Evolutionary conservation across 2,329 filamentous ascomycete genomes (phyloP).

Genomic region (Nigrospora sphaerica): DNA sequence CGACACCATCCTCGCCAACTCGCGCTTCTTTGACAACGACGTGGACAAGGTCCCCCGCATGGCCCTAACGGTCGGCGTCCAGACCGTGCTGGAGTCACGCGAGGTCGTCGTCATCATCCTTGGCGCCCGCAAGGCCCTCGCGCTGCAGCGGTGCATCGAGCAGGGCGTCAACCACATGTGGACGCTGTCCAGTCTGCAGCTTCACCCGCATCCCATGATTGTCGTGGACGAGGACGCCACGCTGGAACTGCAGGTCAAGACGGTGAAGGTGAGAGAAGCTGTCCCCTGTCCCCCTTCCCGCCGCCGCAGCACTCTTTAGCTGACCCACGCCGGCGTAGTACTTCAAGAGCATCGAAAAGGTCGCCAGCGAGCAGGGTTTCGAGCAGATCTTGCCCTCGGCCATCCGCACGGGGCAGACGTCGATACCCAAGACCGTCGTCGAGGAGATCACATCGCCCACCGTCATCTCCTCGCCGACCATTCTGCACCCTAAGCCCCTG

Average conservation of each 20-base stretch:
- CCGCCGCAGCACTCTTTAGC: background rate
- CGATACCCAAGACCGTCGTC: constrained; percentile 28
- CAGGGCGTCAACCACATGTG: constrained; percentile 85
- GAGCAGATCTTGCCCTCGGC: constrained; percentile 51
- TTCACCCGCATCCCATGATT: constrained; percentile 75
- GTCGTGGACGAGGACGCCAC: constrained; percentile 79
- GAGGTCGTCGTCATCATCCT: constrained; percentile 81
- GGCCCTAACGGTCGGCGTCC: constrained; percentile 78
- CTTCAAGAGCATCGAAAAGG: constrained; percentile 65
- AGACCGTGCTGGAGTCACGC: constrained; percentile 72
- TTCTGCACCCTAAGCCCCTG: constrained; percentile 47
- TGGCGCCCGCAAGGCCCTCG: constrained; percentile 73
- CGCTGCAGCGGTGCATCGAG: constrained; percentile 74
- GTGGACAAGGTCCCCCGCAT: constrained; percentile 68
- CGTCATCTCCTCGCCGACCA: constrained; percentile 28
- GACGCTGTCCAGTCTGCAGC: constrained; percentile 74
- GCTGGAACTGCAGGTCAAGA: constrained; percentile 66
- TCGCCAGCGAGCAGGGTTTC: constrained; percentile 49
- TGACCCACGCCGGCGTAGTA: constrained; percentile 36
- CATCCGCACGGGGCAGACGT: constrained; percentile 44
- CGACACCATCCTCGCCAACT: constrained; percentile 81
- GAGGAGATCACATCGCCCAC: constrained; percentile 32
- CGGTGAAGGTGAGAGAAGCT: constrained; percentile 45
- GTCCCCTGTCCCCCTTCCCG: background rate
- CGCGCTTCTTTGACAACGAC: constrained; percentile 74